Evolutionary conservation across 257 asterid genomes (phyloP).

Genomic region (Scutellaria minor): DNA sequence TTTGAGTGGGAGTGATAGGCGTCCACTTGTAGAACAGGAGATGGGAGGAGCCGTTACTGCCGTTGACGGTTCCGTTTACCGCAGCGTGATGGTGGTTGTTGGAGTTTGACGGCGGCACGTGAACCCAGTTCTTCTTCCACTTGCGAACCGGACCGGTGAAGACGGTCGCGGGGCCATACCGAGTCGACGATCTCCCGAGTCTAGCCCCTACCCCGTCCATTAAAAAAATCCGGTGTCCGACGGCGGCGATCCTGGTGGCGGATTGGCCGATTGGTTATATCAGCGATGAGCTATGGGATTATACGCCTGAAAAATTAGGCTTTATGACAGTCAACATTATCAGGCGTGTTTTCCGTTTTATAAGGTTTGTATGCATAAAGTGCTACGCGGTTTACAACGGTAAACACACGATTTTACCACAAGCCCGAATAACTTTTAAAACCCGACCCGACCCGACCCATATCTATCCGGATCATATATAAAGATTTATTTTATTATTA

Average conservation of each 20-base stretch:
- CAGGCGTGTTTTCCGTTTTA: background rate
- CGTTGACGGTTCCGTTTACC: slow-evolving; percentile 54
- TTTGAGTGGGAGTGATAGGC: slow-evolving; percentile 56
- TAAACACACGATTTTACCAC: background rate
- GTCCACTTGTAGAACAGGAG: slow-evolving; percentile 84
- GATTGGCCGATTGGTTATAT: slow-evolving; percentile 8
- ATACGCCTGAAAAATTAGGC: background rate
- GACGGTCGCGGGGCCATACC: slow-evolving; percentile 90
- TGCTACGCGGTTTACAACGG: slow-evolving; percentile 20
- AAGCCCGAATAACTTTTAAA: background rate
- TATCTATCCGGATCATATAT: no score
- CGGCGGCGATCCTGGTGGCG: slow-evolving; percentile 41
- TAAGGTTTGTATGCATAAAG: slow-evolving; percentile 1
- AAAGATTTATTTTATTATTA: no score
- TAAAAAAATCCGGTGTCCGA: slow-evolving; percentile 2
- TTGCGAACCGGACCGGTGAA: slow-evolving; percentile 91
- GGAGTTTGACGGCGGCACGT: slow-evolving; percentile 49
- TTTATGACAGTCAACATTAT: background rate
- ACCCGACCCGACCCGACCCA: no score
- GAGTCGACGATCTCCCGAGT: slow-evolving; percentile 80
- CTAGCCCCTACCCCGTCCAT: slow-evolving; percentile 98
- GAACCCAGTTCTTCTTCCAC: slow-evolving; percentile 72
- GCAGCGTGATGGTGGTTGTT: slow-evolving; percentile 44
- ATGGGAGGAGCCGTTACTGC: slow-evolving; percentile 61
- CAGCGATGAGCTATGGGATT: background rate